Percentiles rank a stretch among this genome's conserved stretches.
Conservation (phyloP, 495 filamentous ascomycete genomes). For the Aspergillus funiculosus region DNA sequence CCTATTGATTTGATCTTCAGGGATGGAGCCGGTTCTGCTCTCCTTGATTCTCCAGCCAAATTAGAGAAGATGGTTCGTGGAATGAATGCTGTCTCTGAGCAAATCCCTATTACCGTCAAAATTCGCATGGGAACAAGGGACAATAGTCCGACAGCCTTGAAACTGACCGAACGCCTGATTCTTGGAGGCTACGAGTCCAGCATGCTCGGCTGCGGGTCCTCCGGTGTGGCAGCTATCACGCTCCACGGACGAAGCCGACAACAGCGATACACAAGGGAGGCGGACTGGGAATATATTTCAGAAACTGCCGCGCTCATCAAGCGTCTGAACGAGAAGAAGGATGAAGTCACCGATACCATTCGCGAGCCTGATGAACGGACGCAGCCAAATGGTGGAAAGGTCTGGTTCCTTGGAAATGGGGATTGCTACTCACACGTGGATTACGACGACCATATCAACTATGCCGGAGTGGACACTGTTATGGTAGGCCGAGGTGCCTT, state of each 20-base stretch:
- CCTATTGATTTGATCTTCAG: slow-evolving; percentile 90
- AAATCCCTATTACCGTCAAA: slow-evolving; percentile 87
- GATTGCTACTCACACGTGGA: slow-evolving; percentile 91
- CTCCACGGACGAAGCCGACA: slow-evolving; percentile 89
- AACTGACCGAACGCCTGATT: slow-evolving; percentile 73
- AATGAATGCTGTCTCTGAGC: slow-evolving; percentile 86
- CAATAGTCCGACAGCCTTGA: slow-evolving; percentile 68
- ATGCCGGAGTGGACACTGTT: slow-evolving; percentile 73
- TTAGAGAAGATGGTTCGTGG: slow-evolving; percentile 87
- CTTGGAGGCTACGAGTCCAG: slow-evolving; percentile 65
- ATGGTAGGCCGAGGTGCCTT: slow-evolving; percentile 91
- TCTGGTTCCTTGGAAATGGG: slow-evolving; percentile 93
- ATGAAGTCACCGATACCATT: slow-evolving; percentile 65
- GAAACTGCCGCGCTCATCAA: slow-evolving; percentile 82
- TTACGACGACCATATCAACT: slow-evolving; percentile 71
- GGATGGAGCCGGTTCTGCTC: slow-evolving; percentile 85
- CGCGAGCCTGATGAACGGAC: slow-evolving; percentile 64
- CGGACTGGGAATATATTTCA: slow-evolving; percentile 91
- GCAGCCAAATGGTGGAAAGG: slow-evolving; percentile 54
- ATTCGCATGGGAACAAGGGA: slow-evolving; percentile 89
- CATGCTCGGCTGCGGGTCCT: slow-evolving; percentile 54
- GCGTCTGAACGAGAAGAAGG: slow-evolving; percentile 59
- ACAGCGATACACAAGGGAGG: slow-evolving; percentile 83
- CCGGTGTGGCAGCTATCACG: slow-evolving; percentile 86
- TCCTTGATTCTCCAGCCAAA: slow-evolving; percentile 76